A percentile compares a stretch with the other conserved stretches of the same genome.
These are phyloP conservation scores for Cladosporium phlei DNA, from an alignment of 2,329 filamentous ascomycete genomes.

Conservation along the genomic window DNA sequence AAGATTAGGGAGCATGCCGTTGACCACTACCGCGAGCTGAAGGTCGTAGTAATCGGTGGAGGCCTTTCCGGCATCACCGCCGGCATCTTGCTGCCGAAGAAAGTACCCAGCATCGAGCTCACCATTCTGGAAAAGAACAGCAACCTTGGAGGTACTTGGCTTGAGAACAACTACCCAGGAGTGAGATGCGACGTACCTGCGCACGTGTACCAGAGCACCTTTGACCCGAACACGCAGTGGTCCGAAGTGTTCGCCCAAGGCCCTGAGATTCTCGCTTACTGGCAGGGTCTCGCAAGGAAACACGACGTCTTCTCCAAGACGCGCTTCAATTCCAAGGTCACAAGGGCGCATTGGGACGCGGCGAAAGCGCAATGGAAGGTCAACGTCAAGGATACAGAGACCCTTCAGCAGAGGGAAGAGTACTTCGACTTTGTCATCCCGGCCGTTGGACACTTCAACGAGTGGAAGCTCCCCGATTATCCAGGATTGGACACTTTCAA, in stretches of 20 bases:
- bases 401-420: slow-evolving; percentile 28
- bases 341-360: slow-evolving; percentile 53
- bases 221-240: slow-evolving; percentile 65
- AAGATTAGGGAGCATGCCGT: slow-evolving; percentile 27
- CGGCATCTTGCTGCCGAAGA: slow-evolving; percentile 61
- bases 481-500: slow-evolving; percentile 35
- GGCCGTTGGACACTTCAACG: slow-evolving; percentile 62
- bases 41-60: slow-evolving; percentile 56
- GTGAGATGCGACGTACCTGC: slow-evolving; percentile 65
- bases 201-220: slow-evolving; percentile 66
- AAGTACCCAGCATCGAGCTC: slow-evolving; percentile 63
- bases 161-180: slow-evolving; percentile 55
- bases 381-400: slow-evolving; percentile 43
- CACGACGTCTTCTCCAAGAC: slow-evolving; percentile 59
- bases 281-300: slow-evolving; percentile 58
- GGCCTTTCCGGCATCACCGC: slow-evolving; percentile 61
- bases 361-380: slow-evolving; percentile 53
- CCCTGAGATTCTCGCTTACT: slow-evolving; percentile 62
- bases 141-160: slow-evolving; percentile 53
- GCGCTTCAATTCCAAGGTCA: slow-evolving; percentile 53
- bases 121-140: slow-evolving; percentile 64
- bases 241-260: slow-evolving; percentile 63
- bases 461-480: slow-evolving; percentile 60
- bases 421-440: slow-evolving; percentile 58
- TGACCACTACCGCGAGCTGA: slow-evolving; percentile 24